These are phyloP conservation scores for Lipomyces spencermartinsiae DNA, from an alignment of 805 yeast species.

Conservation along the genomic window DNA sequence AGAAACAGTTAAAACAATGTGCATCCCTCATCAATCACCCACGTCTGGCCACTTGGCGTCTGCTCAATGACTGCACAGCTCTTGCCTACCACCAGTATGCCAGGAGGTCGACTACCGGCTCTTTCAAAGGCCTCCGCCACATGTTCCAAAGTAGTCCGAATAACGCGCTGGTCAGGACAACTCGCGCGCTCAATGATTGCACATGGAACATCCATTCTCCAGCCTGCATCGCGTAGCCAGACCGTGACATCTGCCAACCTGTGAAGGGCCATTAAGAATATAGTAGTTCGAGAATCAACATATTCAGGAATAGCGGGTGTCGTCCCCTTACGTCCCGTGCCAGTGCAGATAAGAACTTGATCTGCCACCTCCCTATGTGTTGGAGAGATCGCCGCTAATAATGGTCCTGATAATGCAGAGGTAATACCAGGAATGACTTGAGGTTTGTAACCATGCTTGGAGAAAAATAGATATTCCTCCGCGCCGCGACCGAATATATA, in stretches of 20 bases:
- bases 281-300: conserved; percentile 74
- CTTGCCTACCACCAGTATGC: conserved; percentile 79
- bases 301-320: conserved; percentile 79
- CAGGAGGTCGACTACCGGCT: conserved; percentile 91
- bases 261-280: conserved; percentile 89
- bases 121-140: conserved; percentile 76
- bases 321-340: conserved; percentile 88
- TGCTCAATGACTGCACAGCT: conserved; percentile 65
- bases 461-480: conserved; percentile 80
- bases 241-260: conserved; percentile 54
- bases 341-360: conserved; percentile 91
- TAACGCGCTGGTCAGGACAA: conserved; percentile 89
- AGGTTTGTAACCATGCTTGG: conserved; percentile 70
- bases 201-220: conserved; percentile 78
- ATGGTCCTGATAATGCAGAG: conserved; percentile 88
- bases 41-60: conserved; percentile 43
- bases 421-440: conserved; percentile 85
- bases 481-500: conserved; percentile 97
- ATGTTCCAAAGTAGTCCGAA: conserved; percentile 70
- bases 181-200: conserved; percentile 90
- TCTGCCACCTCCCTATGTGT: conserved; percentile 93
- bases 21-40: conserved; percentile 59
- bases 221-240: conserved; percentile 58
- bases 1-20: neutral
- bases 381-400: conserved; percentile 81